phyloP scores from a whole-genome alignment of 2,329 filamentous ascomycete species.

The Xylaria sp. region DNA sequence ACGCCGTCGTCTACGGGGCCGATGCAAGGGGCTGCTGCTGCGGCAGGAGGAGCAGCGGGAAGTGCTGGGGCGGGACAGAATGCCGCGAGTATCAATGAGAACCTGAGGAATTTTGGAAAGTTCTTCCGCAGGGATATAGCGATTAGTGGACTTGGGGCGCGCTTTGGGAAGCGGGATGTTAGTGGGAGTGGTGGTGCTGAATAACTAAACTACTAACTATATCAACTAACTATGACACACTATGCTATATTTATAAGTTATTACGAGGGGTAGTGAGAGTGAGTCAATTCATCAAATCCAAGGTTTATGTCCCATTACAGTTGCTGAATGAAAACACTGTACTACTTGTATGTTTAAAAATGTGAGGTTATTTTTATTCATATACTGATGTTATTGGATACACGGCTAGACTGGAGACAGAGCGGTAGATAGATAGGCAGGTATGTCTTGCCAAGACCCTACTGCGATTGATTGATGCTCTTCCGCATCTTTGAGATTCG shows the following conservation, averaged over 20 bases:
- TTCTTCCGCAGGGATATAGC: slow-evolving; percentile 91
- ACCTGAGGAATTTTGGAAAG: slow-evolving; percentile 94
- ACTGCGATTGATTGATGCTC: slow-evolving; percentile 16
- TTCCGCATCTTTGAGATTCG: slow-evolving; percentile 15
- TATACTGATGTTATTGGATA: slow-evolving; percentile 45
- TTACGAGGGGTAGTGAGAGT: too few species aligned
- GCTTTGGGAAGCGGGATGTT: slow-evolving; percentile 74
- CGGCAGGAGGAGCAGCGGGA: not conserved
- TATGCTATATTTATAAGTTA: too few species aligned
- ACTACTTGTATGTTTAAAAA: slow-evolving; percentile 19
- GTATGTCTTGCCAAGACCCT: slow-evolving; percentile 2
- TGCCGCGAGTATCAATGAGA: slow-evolving; percentile 86
- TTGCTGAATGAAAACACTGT: not conserved
- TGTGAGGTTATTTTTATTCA: slow-evolving; percentile 26
- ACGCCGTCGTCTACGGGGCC: slow-evolving; percentile 58
- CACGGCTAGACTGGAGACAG: slow-evolving; percentile 26
- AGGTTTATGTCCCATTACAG: not conserved
- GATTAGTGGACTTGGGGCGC: slow-evolving; percentile 71
- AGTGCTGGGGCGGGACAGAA: slow-evolving; percentile 30
- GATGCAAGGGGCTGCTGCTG: slow-evolving; percentile 50
- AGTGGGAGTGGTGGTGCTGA: slow-evolving; percentile 44
- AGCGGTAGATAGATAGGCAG: not conserved
- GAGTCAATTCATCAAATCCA: not conserved
- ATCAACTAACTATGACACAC: too few species aligned
- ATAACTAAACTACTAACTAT: not conserved